Conservation (phyloP, 345 rosid species). For the Atalantia buxifolia region DNA sequence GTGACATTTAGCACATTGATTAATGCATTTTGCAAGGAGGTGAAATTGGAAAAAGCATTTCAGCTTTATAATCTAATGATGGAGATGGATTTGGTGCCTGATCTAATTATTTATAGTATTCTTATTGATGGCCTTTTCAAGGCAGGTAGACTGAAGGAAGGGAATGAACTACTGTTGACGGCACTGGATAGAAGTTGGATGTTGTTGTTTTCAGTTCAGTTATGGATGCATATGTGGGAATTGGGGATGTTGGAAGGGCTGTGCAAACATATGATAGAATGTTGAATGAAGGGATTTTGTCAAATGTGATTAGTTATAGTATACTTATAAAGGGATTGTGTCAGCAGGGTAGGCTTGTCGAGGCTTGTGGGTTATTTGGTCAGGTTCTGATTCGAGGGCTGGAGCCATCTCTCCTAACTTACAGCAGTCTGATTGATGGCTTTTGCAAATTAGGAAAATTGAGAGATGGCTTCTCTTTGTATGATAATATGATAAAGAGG, state of each 20-base stretch:
- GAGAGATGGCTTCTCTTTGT: constrained; percentile 36
- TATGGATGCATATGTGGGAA: constrained; percentile 35
- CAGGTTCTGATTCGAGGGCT: constrained; percentile 40
- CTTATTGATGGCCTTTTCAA: constrained; percentile 46
- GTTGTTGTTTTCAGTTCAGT: constrained; percentile 39
- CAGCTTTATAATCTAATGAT: constrained; percentile 31
- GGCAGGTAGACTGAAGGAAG: constrained; percentile 42
- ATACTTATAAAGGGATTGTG: constrained; percentile 51
- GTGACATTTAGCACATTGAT: constrained; percentile 45
- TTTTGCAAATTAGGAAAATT: constrained; percentile 40
- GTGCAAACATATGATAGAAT: constrained; percentile 34
- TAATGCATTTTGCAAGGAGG: constrained; percentile 40
- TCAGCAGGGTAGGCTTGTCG: constrained; percentile 28
- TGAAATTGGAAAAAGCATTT: constrained; percentile 40
- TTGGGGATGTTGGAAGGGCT: constrained; percentile 30
- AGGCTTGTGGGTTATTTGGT: constrained; percentile 45
- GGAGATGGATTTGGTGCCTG: constrained; percentile 32
- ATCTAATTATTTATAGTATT: constrained; percentile 38
- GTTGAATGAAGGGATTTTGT: constrained; percentile 37
- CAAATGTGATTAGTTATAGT: constrained; percentile 40
- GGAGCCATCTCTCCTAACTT: constrained; percentile 40
- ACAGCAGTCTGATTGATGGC: constrained; percentile 46
- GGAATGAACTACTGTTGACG: constrained; percentile 31
- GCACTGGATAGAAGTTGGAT: constrained; percentile 41
- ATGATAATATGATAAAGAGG: constrained; percentile 28